Evolutionary conservation across 345 rosid genomes (phyloP).

Genomic region (Citrus australasica): DNA sequence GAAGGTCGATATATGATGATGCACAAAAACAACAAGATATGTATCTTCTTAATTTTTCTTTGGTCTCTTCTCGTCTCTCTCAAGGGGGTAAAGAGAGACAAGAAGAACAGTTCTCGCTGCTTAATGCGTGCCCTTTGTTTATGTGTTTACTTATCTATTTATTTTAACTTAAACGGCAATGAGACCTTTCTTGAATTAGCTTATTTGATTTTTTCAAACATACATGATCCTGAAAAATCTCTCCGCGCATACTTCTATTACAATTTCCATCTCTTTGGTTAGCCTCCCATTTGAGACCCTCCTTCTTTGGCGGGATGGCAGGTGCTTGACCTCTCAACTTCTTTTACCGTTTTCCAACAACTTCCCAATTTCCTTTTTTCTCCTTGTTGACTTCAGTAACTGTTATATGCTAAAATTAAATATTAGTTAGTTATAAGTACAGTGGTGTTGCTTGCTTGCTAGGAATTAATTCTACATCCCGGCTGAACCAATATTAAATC

Average conservation of each 20-base stretch:
- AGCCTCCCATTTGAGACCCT: neutral
- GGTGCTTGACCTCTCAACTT: slow-evolving; percentile 1
- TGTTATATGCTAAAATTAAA: neutral
- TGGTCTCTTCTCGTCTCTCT: slow-evolving; percentile 9
- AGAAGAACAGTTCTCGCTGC: neutral
- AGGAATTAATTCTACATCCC: neutral
- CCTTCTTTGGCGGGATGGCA: slow-evolving; percentile 18
- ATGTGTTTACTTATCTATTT: neutral
- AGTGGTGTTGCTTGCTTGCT: neutral
- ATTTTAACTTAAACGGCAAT: neutral
- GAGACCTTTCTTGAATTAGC: slow-evolving; percentile 12
- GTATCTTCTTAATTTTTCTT: neutral
- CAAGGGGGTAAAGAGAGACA: slow-evolving; percentile 13
- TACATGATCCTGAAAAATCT: neutral
- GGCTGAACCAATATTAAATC: too few relatives aligned
- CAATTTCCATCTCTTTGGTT: neutral
- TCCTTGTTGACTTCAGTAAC: neutral
- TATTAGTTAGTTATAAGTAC: neutral
- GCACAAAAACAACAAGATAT: neutral
- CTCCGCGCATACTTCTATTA: neutral
- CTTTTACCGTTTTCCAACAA: neutral
- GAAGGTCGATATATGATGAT: too few relatives aligned
- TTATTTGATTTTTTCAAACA: slow-evolving; percentile 14
- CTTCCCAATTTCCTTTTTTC: neutral
- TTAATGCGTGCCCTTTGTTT: neutral